Conservation (phyloP, 192 early-diverging fungal species). For the Borealophlyctis nickersoniae region DNA sequence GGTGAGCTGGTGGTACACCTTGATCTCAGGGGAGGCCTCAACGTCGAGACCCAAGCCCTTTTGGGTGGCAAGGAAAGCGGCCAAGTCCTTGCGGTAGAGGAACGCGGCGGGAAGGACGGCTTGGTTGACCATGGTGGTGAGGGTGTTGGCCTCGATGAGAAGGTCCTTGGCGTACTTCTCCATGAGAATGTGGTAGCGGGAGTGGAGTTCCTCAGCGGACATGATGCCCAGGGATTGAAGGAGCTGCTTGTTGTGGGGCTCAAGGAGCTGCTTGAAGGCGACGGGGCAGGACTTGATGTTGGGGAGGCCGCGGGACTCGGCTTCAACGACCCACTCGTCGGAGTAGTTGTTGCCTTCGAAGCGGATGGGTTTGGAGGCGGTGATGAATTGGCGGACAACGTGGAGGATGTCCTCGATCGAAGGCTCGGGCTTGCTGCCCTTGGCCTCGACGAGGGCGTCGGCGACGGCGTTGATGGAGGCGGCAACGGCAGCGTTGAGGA, state of each 20-base stretch:
- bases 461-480: conserved; percentile 73
- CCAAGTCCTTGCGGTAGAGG: conserved; percentile 83
- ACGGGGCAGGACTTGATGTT: conserved; percentile 90
- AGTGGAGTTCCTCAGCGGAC: conserved; percentile 79
- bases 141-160: conserved; percentile 86
- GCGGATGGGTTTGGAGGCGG: conserved; percentile 74
- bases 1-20: conserved; percentile 65
- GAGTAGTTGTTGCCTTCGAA: conserved; percentile 99
- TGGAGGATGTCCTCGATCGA: conserved; percentile 83
- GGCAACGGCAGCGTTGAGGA: conserved; percentile 91
- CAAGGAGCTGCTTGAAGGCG: conserved; percentile 82
- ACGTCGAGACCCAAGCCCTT: conserved; percentile 53
- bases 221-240: conserved; percentile 81
- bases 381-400: conserved; percentile 85
- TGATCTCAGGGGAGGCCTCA: conserved; percentile 65
- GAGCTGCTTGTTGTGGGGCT: conserved; percentile 67
- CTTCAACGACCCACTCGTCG: conserved; percentile 88
- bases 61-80: conserved; percentile 74
- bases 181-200: conserved; percentile 92
- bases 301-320: conserved; percentile 89
- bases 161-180: conserved; percentile 98
- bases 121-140: conserved; percentile 75
- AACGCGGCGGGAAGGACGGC: conserved; percentile 86
- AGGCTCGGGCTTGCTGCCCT: conserved; percentile 74
- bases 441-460: conserved; percentile 72